These are phyloP conservation scores for Kurtzmaniella fragi DNA, from an alignment of 805 yeast genomes.

Conservation along the genomic window DNA sequence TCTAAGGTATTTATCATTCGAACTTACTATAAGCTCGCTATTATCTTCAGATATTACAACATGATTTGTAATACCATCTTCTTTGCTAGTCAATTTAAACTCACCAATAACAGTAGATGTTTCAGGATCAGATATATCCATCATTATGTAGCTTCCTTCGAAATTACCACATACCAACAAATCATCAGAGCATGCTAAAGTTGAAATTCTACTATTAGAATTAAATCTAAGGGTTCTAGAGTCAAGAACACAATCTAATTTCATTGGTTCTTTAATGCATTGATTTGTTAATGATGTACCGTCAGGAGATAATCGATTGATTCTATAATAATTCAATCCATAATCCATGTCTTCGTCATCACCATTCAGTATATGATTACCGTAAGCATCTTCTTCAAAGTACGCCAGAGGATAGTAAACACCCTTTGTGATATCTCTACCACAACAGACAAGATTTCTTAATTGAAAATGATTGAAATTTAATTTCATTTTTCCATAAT, in stretches of 20 bases:
- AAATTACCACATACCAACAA: constrained; percentile 50
- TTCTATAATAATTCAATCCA: constrained; percentile 28
- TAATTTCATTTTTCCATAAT: constrained; percentile 41
- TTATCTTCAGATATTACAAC: constrained; percentile 28
- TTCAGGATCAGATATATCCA: constrained; percentile 25
- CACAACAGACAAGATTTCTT: constrained; percentile 44
- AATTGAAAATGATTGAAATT: constrained; percentile 55
- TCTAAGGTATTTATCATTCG: constrained; percentile 45
- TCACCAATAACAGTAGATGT: constrained; percentile 21
- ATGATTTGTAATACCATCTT: constrained; percentile 52
- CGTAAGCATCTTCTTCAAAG: constrained; percentile 24
- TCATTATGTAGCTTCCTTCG: constrained; percentile 44
- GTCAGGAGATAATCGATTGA: constrained; percentile 31
- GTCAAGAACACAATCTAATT: constrained; percentile 35
- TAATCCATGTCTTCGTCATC: constrained; percentile 15
- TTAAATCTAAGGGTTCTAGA: constrained; percentile 22
- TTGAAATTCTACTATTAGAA: constrained; percentile 40
- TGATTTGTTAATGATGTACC: constrained; percentile 4
- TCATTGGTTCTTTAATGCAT: constrained; percentile 16
- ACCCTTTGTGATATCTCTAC: constrained; percentile 26
- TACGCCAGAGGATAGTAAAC: constrained; percentile 37
- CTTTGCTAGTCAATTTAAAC: constrained; percentile 34
- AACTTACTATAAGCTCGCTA: constrained; percentile 38
- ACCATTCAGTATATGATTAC: constrained; percentile 19
- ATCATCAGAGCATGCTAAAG: constrained; percentile 39